Base-by-base conservation (phyloP, 2,329 filamentous ascomycete genomes). In the Aspergillus pseudoglaucus region DNA sequence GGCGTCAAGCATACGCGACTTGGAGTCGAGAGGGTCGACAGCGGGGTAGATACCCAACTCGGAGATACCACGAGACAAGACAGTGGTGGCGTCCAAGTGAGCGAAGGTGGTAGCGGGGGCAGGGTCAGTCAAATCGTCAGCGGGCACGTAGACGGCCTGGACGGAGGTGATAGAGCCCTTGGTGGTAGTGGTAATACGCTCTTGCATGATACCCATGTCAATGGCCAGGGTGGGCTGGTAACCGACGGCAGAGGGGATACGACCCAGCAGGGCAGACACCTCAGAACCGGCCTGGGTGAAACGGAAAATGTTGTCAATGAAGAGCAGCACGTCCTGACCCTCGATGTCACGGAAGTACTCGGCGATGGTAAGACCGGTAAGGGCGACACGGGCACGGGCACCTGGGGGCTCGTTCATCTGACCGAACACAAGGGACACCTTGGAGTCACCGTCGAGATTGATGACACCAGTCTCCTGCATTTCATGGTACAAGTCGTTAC, bases 251-350 rank as follows among this genome's bases (percentile, higher is more conserved):
- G 93, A 98, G 77, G 93, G 93, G 69, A 98, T 98, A 90, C 93
- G 91, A 82, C 93, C 93, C 60, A 98, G 83, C 73, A 98, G 84
- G 70, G 93, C 93, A 80, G 91, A 97, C 84, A 98, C 93, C 80
- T 98, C 93, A 68, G 93, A 97, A 90, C 93, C 93, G 74, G 93
- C 93, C 80, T 97, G 91, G 61, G 91, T 96, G 84, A 97, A 97
- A 71, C 93, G 87, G 89, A 96, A 97, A 79, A 98, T 97, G 84
- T 98, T 98, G 87, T 98, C 93, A 75, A 97, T 97, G 83, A 97
- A 96, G 75, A 96, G 90, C 72, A 96, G 82, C 83, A 96, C 89
- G 78, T 96, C 90, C 81, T 96, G 90, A 63, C 90, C 90, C 65
- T 85, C 81, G 62, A 82, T 76, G 62, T 85, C 81, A 65, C 82